Percentiles rank a stretch among this genome's conserved stretches.
These are phyloP conservation scores for Terfezia boudieri DNA, from an alignment of 495 filamentous ascomycete species.

Conservation along the genomic window DNA sequence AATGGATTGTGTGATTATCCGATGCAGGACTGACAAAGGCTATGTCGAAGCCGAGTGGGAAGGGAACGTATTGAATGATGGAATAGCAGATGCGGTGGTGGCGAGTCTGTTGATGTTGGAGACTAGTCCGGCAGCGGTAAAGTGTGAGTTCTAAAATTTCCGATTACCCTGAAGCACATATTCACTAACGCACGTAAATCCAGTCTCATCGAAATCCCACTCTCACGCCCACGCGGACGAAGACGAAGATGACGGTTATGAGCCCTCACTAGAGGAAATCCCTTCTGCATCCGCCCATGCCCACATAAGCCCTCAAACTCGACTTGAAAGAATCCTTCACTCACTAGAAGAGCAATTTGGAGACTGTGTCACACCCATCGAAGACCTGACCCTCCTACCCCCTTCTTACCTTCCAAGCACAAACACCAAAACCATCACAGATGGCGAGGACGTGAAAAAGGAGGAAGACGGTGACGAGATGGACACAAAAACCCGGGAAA, in stretches of 20 bases:
- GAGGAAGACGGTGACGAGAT: slow-evolving; percentile 7
- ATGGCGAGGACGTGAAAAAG: slow-evolving; percentile 22
- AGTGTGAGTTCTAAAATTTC: slow-evolving; percentile 35
- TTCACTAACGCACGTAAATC: slow-evolving; percentile 4
- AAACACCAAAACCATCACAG: slow-evolving; percentile 22
- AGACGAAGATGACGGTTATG: slow-evolving; percentile 13
- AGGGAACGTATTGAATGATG: slow-evolving; percentile 91
- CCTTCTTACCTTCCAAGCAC: slow-evolving; percentile 10
- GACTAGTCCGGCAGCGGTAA: slow-evolving; percentile 82
- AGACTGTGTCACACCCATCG: slow-evolving; percentile 49
- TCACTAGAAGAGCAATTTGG: slow-evolving; percentile 97
- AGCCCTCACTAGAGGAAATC: slow-evolving; percentile 32
- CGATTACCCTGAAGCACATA: not conserved
- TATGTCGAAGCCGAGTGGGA: slow-evolving; percentile 91
- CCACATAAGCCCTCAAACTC: slow-evolving; percentile 36
- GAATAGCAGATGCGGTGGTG: slow-evolving; percentile 87
- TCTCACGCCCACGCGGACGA: slow-evolving; percentile 21
- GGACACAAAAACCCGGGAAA: slow-evolving; percentile 16
- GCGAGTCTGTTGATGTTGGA: slow-evolving; percentile 76
- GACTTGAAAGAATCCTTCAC: slow-evolving; percentile 65
- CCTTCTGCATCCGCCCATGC: slow-evolving; percentile 27
- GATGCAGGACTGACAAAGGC: slow-evolving; percentile 33
- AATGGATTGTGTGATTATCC: slow-evolving; percentile 74
- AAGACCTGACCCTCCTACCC: slow-evolving; percentile 34
- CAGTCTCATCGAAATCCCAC: slow-evolving; percentile 26